Conservation (phyloP, 805 yeast genomes). For the Kluyveromyces dobzhanskii region DNA sequence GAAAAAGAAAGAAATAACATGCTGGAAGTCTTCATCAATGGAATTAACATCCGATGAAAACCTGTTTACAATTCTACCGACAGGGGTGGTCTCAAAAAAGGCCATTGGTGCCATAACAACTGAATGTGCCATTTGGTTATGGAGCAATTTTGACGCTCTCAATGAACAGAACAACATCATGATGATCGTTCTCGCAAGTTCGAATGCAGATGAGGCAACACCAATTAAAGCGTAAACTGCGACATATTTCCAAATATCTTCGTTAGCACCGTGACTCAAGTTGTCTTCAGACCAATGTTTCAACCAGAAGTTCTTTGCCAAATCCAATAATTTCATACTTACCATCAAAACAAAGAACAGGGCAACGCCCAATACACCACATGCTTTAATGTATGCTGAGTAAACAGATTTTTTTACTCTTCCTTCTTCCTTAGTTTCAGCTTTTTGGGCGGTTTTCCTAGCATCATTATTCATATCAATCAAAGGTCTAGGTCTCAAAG, state of each 20-base stretch:
- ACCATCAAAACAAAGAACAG: constrained; percentile 32
- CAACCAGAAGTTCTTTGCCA: constrained; percentile 52
- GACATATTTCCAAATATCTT: constrained; percentile 38
- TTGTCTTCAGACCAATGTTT: constrained; percentile 59
- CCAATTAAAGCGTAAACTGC: constrained; percentile 51
- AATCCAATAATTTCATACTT: constrained; percentile 29
- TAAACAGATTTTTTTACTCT: constrained; percentile 49
- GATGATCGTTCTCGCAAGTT: constrained; percentile 37
- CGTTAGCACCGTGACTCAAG: constrained; percentile 35
- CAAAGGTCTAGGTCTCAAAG: constrained; percentile 39
- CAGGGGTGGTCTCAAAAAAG: constrained; percentile 72
- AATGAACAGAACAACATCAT: constrained; percentile 48
- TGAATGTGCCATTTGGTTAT: constrained; percentile 46
- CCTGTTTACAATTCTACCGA: constrained; percentile 76
- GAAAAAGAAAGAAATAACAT: constrained; percentile 41
- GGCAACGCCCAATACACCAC: constrained; percentile 44
- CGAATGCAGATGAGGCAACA: constrained; percentile 40
- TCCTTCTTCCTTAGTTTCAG: constrained; percentile 51
- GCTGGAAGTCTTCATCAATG: constrained; percentile 51
- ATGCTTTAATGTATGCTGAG: constrained; percentile 48
- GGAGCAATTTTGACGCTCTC: constrained; percentile 47
- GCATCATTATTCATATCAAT: constrained; percentile 21
- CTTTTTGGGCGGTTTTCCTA: constrained; percentile 38
- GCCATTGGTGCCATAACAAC: constrained; percentile 55
- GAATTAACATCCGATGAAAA: constrained; percentile 55